Evolutionary conservation across 805 yeast species (phyloP).

Genomic region (Lachancea fermentati): DNA sequence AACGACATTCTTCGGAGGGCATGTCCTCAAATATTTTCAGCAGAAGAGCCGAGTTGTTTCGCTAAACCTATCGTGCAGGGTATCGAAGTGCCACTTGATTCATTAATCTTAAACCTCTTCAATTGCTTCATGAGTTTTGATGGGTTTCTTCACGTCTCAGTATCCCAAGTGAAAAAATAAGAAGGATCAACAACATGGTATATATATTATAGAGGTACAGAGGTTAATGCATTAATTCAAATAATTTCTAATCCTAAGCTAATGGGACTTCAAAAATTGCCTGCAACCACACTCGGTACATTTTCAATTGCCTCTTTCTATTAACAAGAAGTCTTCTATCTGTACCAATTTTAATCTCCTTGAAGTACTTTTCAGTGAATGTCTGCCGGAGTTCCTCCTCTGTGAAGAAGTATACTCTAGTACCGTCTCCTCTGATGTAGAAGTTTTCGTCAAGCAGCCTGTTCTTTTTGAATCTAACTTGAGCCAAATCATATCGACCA

Average conservation of each 20-base stretch:
- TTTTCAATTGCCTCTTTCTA: slow-evolving; percentile 84
- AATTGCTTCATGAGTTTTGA: slow-evolving; percentile 46
- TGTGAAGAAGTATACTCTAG: slow-evolving; percentile 93
- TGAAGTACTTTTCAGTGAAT: slow-evolving; percentile 55
- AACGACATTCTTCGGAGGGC: slow-evolving; percentile 36
- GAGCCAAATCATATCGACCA: slow-evolving; percentile 94
- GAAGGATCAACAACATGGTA: background rate
- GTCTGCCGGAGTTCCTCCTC: slow-evolving; percentile 82
- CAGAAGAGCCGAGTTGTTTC: slow-evolving; percentile 22
- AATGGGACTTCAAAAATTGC: slow-evolving; percentile 61
- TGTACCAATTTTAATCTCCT: slow-evolving; percentile 73
- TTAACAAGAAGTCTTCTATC: slow-evolving; percentile 89
- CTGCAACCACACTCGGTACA: slow-evolving; percentile 97
- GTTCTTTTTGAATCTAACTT: slow-evolving; percentile 84
- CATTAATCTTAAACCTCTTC: slow-evolving; percentile 44
- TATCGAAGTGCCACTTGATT: slow-evolving; percentile 39
- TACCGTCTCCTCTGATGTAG: slow-evolving; percentile 96
- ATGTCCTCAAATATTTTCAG: slow-evolving; percentile 45
- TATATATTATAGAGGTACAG: background rate
- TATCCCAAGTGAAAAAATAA: slow-evolving; percentile 9
- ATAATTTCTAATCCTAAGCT: slow-evolving; percentile 3
- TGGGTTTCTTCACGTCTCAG: slow-evolving; percentile 51
- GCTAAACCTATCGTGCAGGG: slow-evolving; percentile 43
- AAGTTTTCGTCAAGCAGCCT: slow-evolving; percentile 86
- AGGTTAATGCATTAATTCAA: background rate